phyloP scores from a whole-genome alignment of 345 rosid genomes.

The Anastatica hierochuntica region DNA sequence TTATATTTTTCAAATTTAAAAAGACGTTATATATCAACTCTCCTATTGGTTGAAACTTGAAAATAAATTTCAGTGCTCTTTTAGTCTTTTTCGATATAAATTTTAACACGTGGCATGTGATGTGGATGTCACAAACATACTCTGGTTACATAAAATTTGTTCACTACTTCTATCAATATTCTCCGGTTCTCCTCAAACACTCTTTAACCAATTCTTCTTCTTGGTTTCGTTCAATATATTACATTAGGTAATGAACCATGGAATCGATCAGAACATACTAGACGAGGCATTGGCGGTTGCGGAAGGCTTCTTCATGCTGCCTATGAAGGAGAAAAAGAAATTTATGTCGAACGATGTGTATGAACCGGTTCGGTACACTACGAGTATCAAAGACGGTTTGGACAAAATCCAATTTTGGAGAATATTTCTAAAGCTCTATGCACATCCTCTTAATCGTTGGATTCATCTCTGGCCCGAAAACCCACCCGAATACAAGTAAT shows the following conservation, averaged over 20 bases:
- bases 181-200: constrained; percentile 5
- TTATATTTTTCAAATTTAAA: too few species aligned
- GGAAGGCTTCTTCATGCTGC: constrained; percentile 32
- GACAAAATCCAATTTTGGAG: constrained; percentile 57
- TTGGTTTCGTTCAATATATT: background rate
- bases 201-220: background rate
- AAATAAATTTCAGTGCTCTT: too few species aligned
- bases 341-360: constrained; percentile 44
- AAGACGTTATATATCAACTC: too few species aligned
- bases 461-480: constrained; percentile 50
- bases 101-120: constrained; percentile 7
- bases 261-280: constrained; percentile 36
- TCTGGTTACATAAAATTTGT: too few species aligned
- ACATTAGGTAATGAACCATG: constrained; percentile 45
- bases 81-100: too few species aligned
- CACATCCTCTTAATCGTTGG: constrained; percentile 52
- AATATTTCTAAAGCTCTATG: constrained; percentile 59
- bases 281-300: constrained; percentile 43
- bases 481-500: constrained; percentile 44
- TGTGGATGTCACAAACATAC: background rate
- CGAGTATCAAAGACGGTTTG: constrained; percentile 45
- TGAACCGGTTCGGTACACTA: constrained; percentile 47
- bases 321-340: constrained; percentile 37
- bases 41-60: too few species aligned
- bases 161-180: too few species aligned